Evolutionary conservation across 2,329 filamentous ascomycete genomes (phyloP), one percentile per base, ranked within the genome.

Genomic region (Apiospora saccharicola): DNA sequence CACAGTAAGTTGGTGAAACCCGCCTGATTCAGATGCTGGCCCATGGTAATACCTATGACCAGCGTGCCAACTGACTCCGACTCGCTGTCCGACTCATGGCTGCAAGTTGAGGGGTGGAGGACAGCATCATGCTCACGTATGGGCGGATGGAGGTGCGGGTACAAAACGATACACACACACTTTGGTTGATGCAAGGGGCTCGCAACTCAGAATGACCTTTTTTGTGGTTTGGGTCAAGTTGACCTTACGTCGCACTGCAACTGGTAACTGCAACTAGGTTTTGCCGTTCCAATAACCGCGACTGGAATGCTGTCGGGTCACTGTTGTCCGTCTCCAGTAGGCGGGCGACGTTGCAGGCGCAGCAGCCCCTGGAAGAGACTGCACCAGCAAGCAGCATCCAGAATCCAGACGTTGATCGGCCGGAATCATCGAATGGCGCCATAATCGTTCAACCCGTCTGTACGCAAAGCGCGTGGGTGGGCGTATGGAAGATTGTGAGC

Each of bases 71-170:
- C 7, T 26, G 30, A 61, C 30, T 37, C 53, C 53, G 16, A 61
- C 57, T 13, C 3, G 34, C 34, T 37, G 57, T 41, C 57, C 57
- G 34, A 64, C 57, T 64, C 57, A 64, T 64, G 57, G 34, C 12
- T n/a, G 19, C 34, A n/a, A 19, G 41, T 12, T 64, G 34, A 30
- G 34, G 57, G 57, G 57, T n/a, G 57, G 57, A 41, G 19, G 30
- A 61, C 57, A 37, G 19, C 57, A 64, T 64, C 57, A 64, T 64
- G 57, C 19, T 64, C 57, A 64, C 57, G 57, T 41, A 64, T 41
- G 12, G 47, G 57, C 34, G 34, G 57, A n/a, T 37, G 57, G 34
- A 61, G 57, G 57, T 34, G 30, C 30, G 34, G 57, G 19, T 30
- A 64, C 30, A 22, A 49, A n/a, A 49, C 34, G 57, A 37, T 26